Evolutionary conservation across 768 basidiomycete species (phyloP).

Genomic region (Omphalotus guepiniiformis): DNA sequence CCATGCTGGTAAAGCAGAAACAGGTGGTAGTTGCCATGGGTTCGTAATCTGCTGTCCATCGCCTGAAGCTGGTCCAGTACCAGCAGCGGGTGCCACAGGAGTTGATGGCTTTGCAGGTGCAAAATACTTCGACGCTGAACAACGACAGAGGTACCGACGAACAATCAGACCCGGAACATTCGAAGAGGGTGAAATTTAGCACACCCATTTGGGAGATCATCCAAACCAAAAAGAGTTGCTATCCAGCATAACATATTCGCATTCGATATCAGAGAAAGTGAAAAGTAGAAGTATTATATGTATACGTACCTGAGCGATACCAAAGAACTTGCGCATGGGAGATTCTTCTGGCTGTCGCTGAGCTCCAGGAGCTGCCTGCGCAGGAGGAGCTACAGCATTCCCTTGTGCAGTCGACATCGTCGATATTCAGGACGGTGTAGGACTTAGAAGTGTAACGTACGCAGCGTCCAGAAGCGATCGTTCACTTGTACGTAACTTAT

Average conservation of each 20-base stretch:
- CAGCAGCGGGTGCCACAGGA: slow-evolving; percentile 16
- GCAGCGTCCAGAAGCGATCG: too few relatives aligned
- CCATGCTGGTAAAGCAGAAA: slow-evolving; percentile 56
- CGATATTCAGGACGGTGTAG: too few relatives aligned
- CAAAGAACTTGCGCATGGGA: slow-evolving; percentile 30
- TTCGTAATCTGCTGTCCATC: slow-evolving; percentile 26
- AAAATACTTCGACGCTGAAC: slow-evolving; percentile 26
- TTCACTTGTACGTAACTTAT: too few relatives aligned
- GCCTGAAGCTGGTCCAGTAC: slow-evolving; percentile 5
- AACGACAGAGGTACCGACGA: neutral
- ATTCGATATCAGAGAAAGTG: slow-evolving; percentile 10
- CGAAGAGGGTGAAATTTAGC: slow-evolving; percentile 14
- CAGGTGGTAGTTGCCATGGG: slow-evolving; percentile 51
- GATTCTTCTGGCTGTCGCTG: slow-evolving; percentile 28
- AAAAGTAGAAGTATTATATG: neutral
- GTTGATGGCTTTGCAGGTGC: slow-evolving; percentile 22
- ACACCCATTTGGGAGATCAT: slow-evolving; percentile 62
- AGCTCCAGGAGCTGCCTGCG: slow-evolving; percentile 16
- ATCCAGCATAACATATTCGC: slow-evolving; percentile 6
- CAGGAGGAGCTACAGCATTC: slow-evolving; percentile 4
- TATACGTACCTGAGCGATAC: slow-evolving; percentile 38
- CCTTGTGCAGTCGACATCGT: neutral
- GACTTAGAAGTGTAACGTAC: too few relatives aligned
- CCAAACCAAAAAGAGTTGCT: slow-evolving; percentile 72
- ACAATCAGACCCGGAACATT: neutral